Evolutionary conservation across 305 asterid genomes (phyloP).

Genomic region (Galium porrigens): DNA sequence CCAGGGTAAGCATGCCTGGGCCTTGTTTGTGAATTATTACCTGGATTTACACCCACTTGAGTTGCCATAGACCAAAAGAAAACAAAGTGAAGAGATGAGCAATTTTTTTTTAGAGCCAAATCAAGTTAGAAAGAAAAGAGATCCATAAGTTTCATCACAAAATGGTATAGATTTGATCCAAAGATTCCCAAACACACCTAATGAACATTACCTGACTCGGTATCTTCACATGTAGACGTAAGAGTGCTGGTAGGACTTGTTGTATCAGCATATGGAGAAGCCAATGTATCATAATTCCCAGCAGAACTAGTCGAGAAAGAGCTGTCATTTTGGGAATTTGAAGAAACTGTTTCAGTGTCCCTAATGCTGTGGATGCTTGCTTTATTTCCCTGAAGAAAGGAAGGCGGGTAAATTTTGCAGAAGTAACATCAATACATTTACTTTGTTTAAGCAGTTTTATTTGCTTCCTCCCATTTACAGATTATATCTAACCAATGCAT

Average conservation of each 20-base stretch:
- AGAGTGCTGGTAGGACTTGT: constrained; percentile 77
- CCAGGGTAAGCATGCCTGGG: constrained; percentile 48
- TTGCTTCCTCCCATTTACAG: neutral
- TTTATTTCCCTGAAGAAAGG: constrained; percentile 54
- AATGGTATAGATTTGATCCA: neutral
- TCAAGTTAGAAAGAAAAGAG: neutral
- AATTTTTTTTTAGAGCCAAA: neutral
- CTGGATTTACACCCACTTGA: constrained; percentile 28
- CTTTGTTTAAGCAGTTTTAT: neutral
- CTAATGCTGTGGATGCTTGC: constrained; percentile 31
- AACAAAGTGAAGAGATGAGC: constrained; percentile 7
- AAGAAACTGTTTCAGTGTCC: constrained; percentile 34
- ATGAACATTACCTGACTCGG: constrained; percentile 50
- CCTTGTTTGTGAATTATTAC: constrained; percentile 47
- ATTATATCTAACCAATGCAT: neutral
- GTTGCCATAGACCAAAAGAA: constrained; percentile 12
- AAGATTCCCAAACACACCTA: constrained; percentile 11
- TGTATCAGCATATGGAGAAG: constrained; percentile 29
- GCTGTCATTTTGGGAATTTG: constrained; percentile 53
- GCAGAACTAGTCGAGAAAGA: constrained; percentile 43
- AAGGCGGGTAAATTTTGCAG: neutral
- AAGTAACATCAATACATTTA: neutral
- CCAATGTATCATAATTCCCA: constrained; percentile 25
- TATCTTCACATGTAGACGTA: constrained; percentile 69
- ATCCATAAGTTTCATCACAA: neutral